Percentiles rank a stretch among this genome's conserved stretches.
These are phyloP conservation scores for Lentinula sp. DNA, from an alignment of 768 basidiomycete species.

Conservation along the genomic window DNA sequence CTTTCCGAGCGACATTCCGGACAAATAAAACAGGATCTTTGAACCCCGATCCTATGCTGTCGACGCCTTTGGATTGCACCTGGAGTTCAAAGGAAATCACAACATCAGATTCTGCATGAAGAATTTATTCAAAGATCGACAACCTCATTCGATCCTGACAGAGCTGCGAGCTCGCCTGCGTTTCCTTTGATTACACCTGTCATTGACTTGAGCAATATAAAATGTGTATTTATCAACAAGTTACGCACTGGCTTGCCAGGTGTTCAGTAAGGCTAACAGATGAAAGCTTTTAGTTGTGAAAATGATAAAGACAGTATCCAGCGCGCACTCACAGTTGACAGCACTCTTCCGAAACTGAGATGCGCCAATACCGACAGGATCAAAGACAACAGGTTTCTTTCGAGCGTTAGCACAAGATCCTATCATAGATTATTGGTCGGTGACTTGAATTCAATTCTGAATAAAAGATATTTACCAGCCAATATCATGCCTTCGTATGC, in stretches of 20 bases:
- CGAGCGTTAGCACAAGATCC: slow-evolving; percentile 57
- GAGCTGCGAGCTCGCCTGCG: slow-evolving; percentile 77
- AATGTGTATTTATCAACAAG: neutral
- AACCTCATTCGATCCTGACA: slow-evolving; percentile 76
- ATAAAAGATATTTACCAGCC: slow-evolving; percentile 39
- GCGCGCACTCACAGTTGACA: slow-evolving; percentile 42
- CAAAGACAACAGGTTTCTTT: slow-evolving; percentile 77
- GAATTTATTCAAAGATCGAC: neutral
- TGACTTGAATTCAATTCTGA: neutral
- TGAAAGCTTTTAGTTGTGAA: slow-evolving; percentile 3
- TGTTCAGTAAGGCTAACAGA: slow-evolving; percentile 54
- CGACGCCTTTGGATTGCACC: slow-evolving; percentile 80
- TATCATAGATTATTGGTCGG: slow-evolving; percentile 9
- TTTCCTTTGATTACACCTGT: slow-evolving; percentile 83
- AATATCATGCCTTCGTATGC: slow-evolving; percentile 68
- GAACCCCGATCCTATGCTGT: slow-evolving; percentile 76
- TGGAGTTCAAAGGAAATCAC: slow-evolving; percentile 15
- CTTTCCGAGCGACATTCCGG: slow-evolving; percentile 57
- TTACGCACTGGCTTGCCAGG: slow-evolving; percentile 63
- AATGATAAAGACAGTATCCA: neutral
- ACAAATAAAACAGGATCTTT: slow-evolving; percentile 69
- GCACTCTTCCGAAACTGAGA: slow-evolving; percentile 60
- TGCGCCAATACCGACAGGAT: slow-evolving; percentile 90
- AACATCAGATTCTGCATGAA: neutral
- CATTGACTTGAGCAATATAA: neutral